Base-by-base conservation (phyloP, 345 rosid species). In the Eucalyptus albens region DNA sequence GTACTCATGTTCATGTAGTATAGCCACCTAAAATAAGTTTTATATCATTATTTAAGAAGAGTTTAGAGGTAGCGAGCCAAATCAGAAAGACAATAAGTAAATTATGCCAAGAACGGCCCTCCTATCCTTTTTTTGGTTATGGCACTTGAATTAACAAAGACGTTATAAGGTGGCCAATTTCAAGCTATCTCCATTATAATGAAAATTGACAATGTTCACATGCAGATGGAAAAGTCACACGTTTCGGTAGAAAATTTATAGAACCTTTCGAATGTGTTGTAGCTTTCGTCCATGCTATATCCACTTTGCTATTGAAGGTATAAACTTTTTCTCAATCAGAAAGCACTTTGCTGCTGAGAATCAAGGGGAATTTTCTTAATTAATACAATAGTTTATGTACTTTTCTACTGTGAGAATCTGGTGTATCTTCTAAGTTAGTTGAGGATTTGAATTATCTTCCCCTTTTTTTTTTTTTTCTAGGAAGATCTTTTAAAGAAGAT, bases 1-100 rank as follows among this genome's bases (percentile, higher is more conserved):
- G 72, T 93, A 92, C 67, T 94, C 95, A 59, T 92, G 91, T 83
- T 90, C 91, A 3, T 80, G 87, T 60, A 91, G 44, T 33, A 90
- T 89, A 40, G 83, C 92, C 40, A 96, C 96, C 97, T 96, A 51
- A n/a, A 83, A 88, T 60, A 24, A 29, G 51, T 45, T 69, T 72
- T 19, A 37, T 9, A 72, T 40, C 82, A 72, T 33, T 40, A 72
- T 72, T 72, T 42, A 27, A 88, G 89, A 72, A 44, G 42, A 67
- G 55, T 22, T 22, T 42, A 45, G 15, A 62, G 2, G 3, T 49
- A 33, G 31, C 53, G 29, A 72, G 42, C 86, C 33, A 69, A 49
- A 67, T 50, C 44, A 40, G 85, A 44, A 31, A 49, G 27, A 72
- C 51, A 22, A 60, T 47, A 26, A 29, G 60, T n/a, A 47, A 27